Evolutionary conservation across 441 rosid species (phyloP), one percentile per base, ranked within the genome.

Genomic region (Pelargonium citronellum): DNA sequence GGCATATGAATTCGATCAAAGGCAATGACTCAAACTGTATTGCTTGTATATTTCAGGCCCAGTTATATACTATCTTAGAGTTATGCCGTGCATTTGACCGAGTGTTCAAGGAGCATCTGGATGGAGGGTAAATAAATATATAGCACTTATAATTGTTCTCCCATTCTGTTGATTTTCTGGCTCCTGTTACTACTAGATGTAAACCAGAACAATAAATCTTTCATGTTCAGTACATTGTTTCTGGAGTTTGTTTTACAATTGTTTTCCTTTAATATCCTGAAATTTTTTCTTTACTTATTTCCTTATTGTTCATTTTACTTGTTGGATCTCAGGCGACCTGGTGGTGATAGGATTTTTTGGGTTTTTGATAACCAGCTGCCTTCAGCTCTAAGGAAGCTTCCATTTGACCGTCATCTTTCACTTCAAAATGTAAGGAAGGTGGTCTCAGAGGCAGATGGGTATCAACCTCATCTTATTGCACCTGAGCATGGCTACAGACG

Each of bases 401-500:
- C 98, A 1, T 87, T 92, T 77, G 97, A 95, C 71, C 89, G 93
- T 41, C 97, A 95, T 80, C 91, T 95, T 73, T 90, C 97, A 16
- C 68, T 84, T 64, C 89, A 87, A 85, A 95, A 90, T 88, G 99
- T 95, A 68, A 91, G 87, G 77, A 95, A 85, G 80, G 93, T 92
- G 71, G 98, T 92, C 66, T 90, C 97, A 67, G 90, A 95, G 81
- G 99, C 99, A 66, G 98, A 95, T 83, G 99, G 99, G 79, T 95
- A 95, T 84, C 99, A 95, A 83, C 98, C 99, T 70, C 99, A 95
- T 86, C 80, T 95, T 78, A 90, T 95, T 75, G 99, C 99, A 79
- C 98, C 98, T 66, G 99, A 92, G 72, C 99, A 95, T 84, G 99
- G 97, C 70, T 95, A 95, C 71, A 86, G 97, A 84, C 84, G 99